Evolutionary conservation across 2,329 filamentous ascomycete species (phyloP), one percentile per base, ranked within the genome.

Genomic region (Teratosphaeria epicoccoides): DNA sequence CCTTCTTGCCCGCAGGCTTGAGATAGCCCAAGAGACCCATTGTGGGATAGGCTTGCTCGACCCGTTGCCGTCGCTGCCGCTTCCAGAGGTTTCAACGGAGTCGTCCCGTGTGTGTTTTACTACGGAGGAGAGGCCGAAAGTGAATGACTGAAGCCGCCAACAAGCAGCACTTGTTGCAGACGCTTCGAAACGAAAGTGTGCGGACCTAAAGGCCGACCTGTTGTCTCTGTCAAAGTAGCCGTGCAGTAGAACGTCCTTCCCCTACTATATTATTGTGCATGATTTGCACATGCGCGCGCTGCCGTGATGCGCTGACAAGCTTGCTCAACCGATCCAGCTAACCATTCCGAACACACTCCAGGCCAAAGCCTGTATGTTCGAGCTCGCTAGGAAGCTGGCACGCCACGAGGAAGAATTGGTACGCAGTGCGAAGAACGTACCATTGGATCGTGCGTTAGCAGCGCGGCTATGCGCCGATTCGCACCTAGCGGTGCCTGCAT

Each of bases 11-110:
- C 50, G 22, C 23, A 40, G 55, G 55, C 53, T 54, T 55, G 22
- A 57, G 24, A 43, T 57, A 57, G n/a, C 45, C 74, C 55, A 68
- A 65, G 28, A 74, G 73, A 20, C 76, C 69, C 56, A 64, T 49
- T 47, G 28, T 43, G 28, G 6, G 23, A 25, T 24, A 44, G 20
- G 24, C 28, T 33, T 37, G 28, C 23, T 28, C 4, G 33, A 29
- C 24, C 24, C 28, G 46, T 20, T 40, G 5, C 5, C n/a, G n/a
- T 40, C 33, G 33, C 17, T 20, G 14, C 20, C n/a, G 5, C 33
- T 40, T 46, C 23, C 11, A 23, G 43, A 7, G 43, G 12, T 4
- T 26, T 6, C 2, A 22, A 14, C 6, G 43, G 12, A 12, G n/a
- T 6, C 2, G 43, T 47, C 25, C 20, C 10, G 23, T 22, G 26